Evolutionary conservation across 768 basidiomycete species (phyloP).

Genomic region (Hebeloma cylindrosporum): DNA sequence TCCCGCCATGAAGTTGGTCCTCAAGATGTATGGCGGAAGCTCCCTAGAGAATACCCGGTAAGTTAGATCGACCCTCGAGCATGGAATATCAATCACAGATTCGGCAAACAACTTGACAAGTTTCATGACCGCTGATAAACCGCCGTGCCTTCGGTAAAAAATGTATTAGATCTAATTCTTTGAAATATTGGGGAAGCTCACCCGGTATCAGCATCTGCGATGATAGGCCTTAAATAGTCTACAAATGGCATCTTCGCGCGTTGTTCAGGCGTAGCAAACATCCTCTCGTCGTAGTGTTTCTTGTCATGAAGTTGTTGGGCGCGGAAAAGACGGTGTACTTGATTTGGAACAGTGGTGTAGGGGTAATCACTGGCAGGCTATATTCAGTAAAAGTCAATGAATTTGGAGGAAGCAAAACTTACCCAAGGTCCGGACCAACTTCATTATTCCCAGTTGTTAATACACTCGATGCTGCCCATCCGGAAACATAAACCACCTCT

Average conservation of each 20-base stretch:
- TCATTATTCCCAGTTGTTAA: constrained; percentile 90
- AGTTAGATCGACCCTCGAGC: neutral
- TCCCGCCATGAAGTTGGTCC: constrained; percentile 92
- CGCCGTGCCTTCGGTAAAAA: constrained; percentile 68
- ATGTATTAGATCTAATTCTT: constrained; percentile 8
- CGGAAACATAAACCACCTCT: constrained; percentile 89
- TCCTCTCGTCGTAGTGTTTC: constrained; percentile 88
- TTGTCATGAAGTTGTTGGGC: constrained; percentile 92
- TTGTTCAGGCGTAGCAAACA: constrained; percentile 60
- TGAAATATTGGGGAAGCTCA: constrained; percentile 32
- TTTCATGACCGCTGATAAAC: constrained; percentile 93
- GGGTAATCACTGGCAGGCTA: constrained; percentile 73
- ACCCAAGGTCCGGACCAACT: constrained; percentile 90
- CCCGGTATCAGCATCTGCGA: constrained; percentile 96
- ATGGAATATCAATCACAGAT: constrained; percentile 45
- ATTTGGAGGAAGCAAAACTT: constrained; percentile 33
- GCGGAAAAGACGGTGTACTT: constrained; percentile 88
- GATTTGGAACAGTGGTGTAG: constrained; percentile 95
- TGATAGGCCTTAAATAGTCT: constrained; percentile 89
- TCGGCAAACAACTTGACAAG: constrained; percentile 94
- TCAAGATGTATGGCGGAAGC: constrained; percentile 90
- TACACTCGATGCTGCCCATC: constrained; percentile 87
- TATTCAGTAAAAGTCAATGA: neutral
- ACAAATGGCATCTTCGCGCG: constrained; percentile 73
- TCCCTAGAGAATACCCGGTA: constrained; percentile 53